Percentiles rank a stretch among this genome's conserved stretches.
phyloP scores from a whole-genome alignment of 306 rosid species.

The Prunus mongolica region DNA sequence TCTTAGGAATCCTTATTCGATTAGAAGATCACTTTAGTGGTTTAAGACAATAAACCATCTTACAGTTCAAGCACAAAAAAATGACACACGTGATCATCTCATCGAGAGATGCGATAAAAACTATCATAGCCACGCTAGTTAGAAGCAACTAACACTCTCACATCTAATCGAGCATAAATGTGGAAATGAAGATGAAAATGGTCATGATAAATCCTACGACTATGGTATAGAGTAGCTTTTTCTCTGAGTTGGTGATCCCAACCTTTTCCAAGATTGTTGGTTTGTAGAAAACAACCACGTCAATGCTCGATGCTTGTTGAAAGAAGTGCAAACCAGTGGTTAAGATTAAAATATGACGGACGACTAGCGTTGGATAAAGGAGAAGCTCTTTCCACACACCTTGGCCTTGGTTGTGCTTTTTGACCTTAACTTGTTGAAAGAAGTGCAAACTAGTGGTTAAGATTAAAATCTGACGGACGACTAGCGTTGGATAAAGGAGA shows the following conservation, averaged over 20 bases:
- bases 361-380: constrained; percentile 52
- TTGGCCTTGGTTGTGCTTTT: constrained; percentile 28
- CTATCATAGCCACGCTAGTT: constrained; percentile 46
- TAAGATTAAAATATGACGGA: constrained; percentile 55
- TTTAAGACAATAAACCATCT: no score
- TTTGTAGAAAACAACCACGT: constrained; percentile 71
- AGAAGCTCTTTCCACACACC: constrained; percentile 71
- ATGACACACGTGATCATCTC: constrained; percentile 43
- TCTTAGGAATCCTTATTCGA: no score
- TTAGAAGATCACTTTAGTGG: no score
- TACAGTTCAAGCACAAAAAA: constrained; percentile 23
- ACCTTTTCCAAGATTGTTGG: constrained; percentile 64
- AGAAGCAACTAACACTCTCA: constrained; percentile 68
- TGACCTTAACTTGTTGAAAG: constrained; percentile 38
- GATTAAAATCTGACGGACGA: no score
- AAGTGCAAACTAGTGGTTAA: no score
- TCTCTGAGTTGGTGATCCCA: constrained; percentile 26
- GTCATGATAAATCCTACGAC: constrained; percentile 72
- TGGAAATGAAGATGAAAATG: constrained; percentile 53
- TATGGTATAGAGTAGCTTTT: constrained; percentile 53
- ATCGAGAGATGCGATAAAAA: constrained; percentile 38
- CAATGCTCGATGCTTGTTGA: constrained; percentile 68
- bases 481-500: no score
- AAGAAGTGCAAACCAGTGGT: constrained; percentile 67
- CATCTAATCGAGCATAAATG: constrained; percentile 45